Conservation (phyloP, 192 early-diverging fungal species). For the Entrophospora sp. region DNA sequence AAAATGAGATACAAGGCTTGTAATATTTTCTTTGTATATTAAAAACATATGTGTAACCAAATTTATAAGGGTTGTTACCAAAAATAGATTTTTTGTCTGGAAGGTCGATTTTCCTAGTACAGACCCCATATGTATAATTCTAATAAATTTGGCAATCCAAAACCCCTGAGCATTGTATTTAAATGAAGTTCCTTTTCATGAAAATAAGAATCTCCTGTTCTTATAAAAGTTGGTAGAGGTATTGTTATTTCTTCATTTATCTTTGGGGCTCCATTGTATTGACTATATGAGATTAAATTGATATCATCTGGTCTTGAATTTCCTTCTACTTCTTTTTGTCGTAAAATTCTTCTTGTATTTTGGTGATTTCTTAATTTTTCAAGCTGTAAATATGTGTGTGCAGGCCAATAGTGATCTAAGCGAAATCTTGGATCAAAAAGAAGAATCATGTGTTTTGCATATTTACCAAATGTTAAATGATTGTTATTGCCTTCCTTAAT, state of each 20-base stretch:
- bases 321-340: not conserved
- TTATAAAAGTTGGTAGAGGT: not conserved
- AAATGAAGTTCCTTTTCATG: not conserved
- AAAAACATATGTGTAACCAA: too few species aligned
- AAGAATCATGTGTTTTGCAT: slow-evolving; percentile 2
- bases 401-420: not conserved
- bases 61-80: too few species aligned
- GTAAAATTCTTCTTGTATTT: not conserved
- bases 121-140: too few species aligned
- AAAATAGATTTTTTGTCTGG: too few species aligned
- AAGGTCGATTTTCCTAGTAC: too few species aligned
- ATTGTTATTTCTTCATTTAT: not conserved
- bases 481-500: not conserved
- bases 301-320: not conserved
- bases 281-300: not conserved
- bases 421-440: not conserved
- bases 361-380: slow-evolving; percentile 11
- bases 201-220: not conserved
- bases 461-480: not conserved
- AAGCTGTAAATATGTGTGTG: not conserved
- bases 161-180: not conserved
- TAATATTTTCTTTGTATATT: too few species aligned
- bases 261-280: not conserved
- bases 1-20: too few species aligned
- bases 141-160: too few species aligned